These are phyloP conservation scores for Medicago ruthenica DNA, from an alignment of 306 rosid species.

Conservation along the genomic window DNA sequence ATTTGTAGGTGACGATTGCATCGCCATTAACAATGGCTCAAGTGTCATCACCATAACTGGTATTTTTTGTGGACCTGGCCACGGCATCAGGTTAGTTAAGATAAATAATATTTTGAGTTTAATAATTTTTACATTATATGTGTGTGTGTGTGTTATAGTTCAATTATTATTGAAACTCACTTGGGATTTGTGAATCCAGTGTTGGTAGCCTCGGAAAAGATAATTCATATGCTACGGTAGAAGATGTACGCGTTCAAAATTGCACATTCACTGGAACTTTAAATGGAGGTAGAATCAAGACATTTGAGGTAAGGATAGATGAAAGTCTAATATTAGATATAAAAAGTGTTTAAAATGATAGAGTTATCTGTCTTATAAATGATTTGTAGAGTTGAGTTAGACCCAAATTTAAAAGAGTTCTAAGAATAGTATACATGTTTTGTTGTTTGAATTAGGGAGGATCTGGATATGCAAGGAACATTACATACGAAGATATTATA, in stretches of 20 bases:
- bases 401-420: neutral
- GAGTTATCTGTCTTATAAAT: no score
- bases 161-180: neutral
- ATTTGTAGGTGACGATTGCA: conserved; percentile 62
- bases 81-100: conserved; percentile 55
- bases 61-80: conserved; percentile 65
- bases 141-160: no score
- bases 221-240: conserved; percentile 43
- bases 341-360: neutral
- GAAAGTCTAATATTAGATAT: no score
- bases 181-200: conserved; percentile 31
- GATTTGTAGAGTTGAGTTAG: no score
- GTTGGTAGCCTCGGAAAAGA: conserved; percentile 57
- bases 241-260: conserved; percentile 51
- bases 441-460: conserved; percentile 47
- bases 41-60: conserved; percentile 45
- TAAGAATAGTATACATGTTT: neutral
- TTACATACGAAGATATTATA: conserved; percentile 48
- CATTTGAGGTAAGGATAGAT: conserved; percentile 48
- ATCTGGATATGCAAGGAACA: conserved; percentile 55
- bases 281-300: conserved; percentile 71
- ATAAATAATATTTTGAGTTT: neutral
- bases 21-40: conserved; percentile 52
- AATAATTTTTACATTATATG: neutral
- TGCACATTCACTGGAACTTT: conserved; percentile 48